Conservation (phyloP, 208 protist species). For the Tetramitus jugosus region DNA sequence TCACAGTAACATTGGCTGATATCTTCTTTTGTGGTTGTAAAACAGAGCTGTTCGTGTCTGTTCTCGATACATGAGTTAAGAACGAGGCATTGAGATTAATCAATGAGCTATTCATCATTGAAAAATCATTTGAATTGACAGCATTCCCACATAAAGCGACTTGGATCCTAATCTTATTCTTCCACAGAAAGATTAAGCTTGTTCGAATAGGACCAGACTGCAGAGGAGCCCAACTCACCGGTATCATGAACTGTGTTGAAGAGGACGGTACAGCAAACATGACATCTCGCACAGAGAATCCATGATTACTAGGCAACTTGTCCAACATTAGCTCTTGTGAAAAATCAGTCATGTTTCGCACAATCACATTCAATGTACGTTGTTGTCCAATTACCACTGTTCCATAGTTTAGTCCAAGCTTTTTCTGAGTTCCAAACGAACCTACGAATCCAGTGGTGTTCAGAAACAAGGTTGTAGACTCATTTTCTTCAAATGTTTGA, state of each 20-base stretch:
- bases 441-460: no score
- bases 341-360: no score
- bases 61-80: background rate
- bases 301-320: background rate
- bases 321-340: constrained; percentile 9
- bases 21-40: background rate
- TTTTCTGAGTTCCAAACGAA: no score
- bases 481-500: no score
- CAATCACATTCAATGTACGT: no score
- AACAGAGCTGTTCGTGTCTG: background rate
- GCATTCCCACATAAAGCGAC: background rate
- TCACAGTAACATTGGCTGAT: background rate
- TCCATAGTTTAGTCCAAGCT: no score
- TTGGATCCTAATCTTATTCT: background rate
- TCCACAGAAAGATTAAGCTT: background rate
- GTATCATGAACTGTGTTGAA: background rate
- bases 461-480: no score
- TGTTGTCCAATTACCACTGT: no score
- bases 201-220: background rate
- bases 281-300: background rate
- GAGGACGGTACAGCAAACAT: background rate
- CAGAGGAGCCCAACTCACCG: background rate
- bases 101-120: background rate
- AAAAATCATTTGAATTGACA: background rate
- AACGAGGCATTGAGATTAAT: background rate